Base-by-base conservation (phyloP, 805 yeast genomes). In the Saccharomycopsis guyanensis region DNA sequence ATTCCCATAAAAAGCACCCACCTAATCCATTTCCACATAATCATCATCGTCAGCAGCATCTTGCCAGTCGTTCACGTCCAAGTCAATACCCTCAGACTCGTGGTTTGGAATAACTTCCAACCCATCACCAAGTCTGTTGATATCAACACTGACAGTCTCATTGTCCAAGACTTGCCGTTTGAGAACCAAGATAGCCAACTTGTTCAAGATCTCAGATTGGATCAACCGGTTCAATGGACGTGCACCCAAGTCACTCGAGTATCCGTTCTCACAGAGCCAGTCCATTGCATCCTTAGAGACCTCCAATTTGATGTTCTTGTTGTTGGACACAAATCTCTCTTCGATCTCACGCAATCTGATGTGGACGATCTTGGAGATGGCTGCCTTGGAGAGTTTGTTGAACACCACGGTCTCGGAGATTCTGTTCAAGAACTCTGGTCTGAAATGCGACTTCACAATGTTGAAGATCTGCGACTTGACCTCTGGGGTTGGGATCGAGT, bases 341-440 rank as follows among this genome's bases (percentile, higher is more conserved):
- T 89, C 93, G 50, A 93, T 83, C 64, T 93, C 98, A 48, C 69
- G 64, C 54, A 93, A 68, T 59, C 98, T 76, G 53, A 93, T 81
- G 50, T 78, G 79, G 39, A 93, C 96, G 59, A 93, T 93, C 78
- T 86, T 86, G 56, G 86, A 76, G 55, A 93, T 93, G 1, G 97
- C 95, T 64, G 83, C 82, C 71, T 80, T 83, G 15, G 96, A 86
- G 54, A 93, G 73, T 56, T 95, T 78, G 74, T 93, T 93, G 76
- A 93, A 93, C 19, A 93, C 83, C 25, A 91, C 87, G 56, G 86
- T 89, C 5, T 95, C 86, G 1, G 95, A 82, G 54, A 93, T 91
- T 72, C 98, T 85, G 74, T 93, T 93, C 58, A 93, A 72, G 70
- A 93, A 93, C 66, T 93, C 98, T 3, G 98, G 98, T 64, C 97